These are phyloP conservation scores for Suhomyces choctaworum DNA, from an alignment of 1,139 yeast species.

Conservation along the genomic window DNA sequence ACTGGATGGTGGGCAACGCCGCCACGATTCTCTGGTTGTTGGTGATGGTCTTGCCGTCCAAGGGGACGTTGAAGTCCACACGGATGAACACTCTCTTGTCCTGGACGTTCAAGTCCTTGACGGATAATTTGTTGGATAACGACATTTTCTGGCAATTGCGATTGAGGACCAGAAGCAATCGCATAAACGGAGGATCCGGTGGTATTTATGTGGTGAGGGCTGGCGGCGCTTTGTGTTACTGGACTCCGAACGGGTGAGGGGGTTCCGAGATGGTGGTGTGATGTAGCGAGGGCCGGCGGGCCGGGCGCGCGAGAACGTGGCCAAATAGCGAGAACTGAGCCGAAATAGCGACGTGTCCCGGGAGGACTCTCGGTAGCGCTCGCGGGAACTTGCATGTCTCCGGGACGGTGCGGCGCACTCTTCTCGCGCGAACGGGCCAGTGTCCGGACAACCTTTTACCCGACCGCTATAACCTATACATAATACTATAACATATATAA, in stretches of 20 bases:
- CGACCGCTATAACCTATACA: too few relatives aligned
- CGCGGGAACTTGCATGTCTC: not conserved
- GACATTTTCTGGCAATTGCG: constrained; percentile 55
- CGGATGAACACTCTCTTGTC: constrained; percentile 95
- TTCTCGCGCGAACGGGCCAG: too few relatives aligned
- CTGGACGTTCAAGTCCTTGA: constrained; percentile 80
- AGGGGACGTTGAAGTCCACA: constrained; percentile 96
- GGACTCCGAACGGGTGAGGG: constrained; percentile 12
- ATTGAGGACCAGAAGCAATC: constrained; percentile 3
- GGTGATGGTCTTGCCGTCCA: constrained; percentile 93
- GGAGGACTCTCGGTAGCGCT: not conserved
- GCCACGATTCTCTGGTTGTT: constrained; percentile 98
- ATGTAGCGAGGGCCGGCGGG: not conserved
- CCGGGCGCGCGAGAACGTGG: not conserved
- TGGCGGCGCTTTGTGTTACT: constrained; percentile 2
- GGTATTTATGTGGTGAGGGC: constrained; percentile 7
- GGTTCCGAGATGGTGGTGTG: constrained; percentile 8
- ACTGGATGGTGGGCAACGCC: constrained; percentile 94
- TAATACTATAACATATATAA: too few relatives aligned
- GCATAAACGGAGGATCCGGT: constrained; percentile 4
- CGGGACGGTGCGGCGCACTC: too few relatives aligned
- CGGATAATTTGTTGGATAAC: constrained; percentile 85
- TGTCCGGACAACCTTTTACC: too few relatives aligned
- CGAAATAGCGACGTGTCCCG: not conserved
- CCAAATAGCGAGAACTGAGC: not conserved